Evolutionary conservation across 2,329 filamentous ascomycete genomes (phyloP), one percentile per base, ranked within the genome.

Genomic region (Hymenoscyphus fructigenus): DNA sequence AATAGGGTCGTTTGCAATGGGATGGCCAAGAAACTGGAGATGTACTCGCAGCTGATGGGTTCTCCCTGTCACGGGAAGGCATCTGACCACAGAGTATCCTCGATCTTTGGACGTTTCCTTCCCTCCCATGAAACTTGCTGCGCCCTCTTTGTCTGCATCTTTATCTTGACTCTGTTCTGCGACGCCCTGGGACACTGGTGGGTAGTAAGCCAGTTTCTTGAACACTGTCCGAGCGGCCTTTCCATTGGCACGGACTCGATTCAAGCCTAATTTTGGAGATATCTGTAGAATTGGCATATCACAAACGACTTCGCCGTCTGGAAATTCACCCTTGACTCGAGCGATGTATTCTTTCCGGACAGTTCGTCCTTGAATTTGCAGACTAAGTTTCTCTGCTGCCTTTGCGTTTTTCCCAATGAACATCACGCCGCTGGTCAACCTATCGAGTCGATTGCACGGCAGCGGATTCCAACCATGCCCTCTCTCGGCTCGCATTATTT

Each of bases 1-100:
- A 72, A 99, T 98, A 7, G 95, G 95, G 75, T 99, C 95, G 76
- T 99, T 99, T 69, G 92, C 89, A 71, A 99, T 98, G 1, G 95
- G 95, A 75, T 98, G 91, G 1, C 95, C 95, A 3, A 99, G 82
- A 76, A 92, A 96, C 75, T 99, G 95, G 17, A 99, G 83, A 74
- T 99, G 95, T 20, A 99, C 95, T 38, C 95, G 88, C 59, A 99
- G 85, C 77, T 99, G 95, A 75, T 99, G 95, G 14, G 95, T 99
- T 60, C 95, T 87, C 0, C 95, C 95, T 0, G 95, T 99, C 32
- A 98, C 86, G 0, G 95, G 95, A 64, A 96, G 85, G 76, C 95
- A 98, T 71, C 95, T 90, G 17, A 99, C 93, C 69, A 99, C 92
- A 32, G 93, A 97, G 78, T 98, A 98, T 41, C 93, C 93, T 72